Evolutionary conservation across 768 basidiomycete genomes (phyloP).

Genomic region (Mrakia blollopis): DNA sequence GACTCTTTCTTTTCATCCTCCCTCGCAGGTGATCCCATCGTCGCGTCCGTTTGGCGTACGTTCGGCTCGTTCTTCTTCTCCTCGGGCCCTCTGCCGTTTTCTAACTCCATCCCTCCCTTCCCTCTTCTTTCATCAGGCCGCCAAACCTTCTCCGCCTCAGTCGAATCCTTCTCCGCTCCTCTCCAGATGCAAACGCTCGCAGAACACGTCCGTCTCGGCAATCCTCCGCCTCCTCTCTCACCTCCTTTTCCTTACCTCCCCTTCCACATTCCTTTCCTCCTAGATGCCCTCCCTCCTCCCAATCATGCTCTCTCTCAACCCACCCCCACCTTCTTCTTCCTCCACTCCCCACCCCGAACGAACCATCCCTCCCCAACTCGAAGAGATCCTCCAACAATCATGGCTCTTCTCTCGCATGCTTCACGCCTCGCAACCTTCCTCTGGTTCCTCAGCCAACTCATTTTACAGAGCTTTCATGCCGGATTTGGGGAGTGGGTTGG

Average conservation of each 20-base stretch:
- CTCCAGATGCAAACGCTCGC: constrained; percentile 62
- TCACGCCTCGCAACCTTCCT: constrained; percentile 56
- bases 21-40: constrained; percentile 71
- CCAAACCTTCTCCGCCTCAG: constrained; percentile 82
- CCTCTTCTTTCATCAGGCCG: constrained; percentile 47
- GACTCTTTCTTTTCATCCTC: too few relatives aligned
- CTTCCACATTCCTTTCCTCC: too few relatives aligned
- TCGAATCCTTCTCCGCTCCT: constrained; percentile 67
- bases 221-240: not conserved
- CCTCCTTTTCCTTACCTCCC: not conserved
- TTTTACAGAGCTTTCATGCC: constrained; percentile 86
- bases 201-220: constrained; percentile 45
- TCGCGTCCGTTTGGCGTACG: constrained; percentile 73
- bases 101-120: not conserved
- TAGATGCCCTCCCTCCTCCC: constrained; percentile 63
- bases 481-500: constrained; percentile 68
- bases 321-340: not conserved
- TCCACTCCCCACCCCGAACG: constrained; percentile 41
- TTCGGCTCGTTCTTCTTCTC: not conserved
- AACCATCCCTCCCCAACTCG: constrained; percentile 49
- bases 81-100: not conserved
- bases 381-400: constrained; percentile 64
- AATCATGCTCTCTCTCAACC: constrained; percentile 47
- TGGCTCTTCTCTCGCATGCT: constrained; percentile 81
- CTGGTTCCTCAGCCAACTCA: constrained; percentile 55